These are phyloP conservation scores for Lathyrus oleraceus DNA, from an alignment of 306 rosid genomes.

Conservation along the genomic window DNA sequence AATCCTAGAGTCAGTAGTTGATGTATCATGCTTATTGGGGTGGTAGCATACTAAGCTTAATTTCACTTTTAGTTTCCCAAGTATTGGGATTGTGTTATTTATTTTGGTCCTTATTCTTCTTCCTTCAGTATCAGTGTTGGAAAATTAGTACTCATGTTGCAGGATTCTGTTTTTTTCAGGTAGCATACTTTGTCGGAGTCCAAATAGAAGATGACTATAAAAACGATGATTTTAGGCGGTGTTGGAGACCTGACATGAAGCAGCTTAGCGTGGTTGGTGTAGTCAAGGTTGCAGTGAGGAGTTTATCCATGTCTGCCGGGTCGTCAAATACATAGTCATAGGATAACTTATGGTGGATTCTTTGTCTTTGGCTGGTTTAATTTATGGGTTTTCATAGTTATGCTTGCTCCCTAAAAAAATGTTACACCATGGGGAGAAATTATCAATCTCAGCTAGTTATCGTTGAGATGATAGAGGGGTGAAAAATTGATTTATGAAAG, in stretches of 20 bases:
- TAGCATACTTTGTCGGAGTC: constrained; percentile 85
- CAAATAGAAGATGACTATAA: constrained; percentile 69
- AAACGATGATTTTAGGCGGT: constrained; percentile 45
- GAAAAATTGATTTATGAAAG: constrained; percentile 29
- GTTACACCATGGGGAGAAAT: constrained; percentile 1
- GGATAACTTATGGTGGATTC: constrained; percentile 11
- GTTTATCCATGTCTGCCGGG: constrained; percentile 70
- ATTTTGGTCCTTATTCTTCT: not conserved
- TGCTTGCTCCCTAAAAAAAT: not conserved
- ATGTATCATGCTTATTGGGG: constrained; percentile 2
- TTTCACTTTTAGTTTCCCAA: not conserved
- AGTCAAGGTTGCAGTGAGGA: constrained; percentile 80
- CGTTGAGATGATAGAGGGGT: constrained; percentile 39
- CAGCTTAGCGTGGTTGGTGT: constrained; percentile 85
- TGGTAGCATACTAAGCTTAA: not conserved
- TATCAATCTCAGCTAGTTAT: constrained; percentile 31
- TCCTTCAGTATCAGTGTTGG: not conserved
- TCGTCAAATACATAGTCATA: constrained; percentile 53
- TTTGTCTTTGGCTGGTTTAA: constrained; percentile 1
- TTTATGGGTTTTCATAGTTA: constrained; percentile 11
- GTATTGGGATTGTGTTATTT: not conserved
- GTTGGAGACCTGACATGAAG: constrained; percentile 69
- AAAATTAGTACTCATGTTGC: not conserved
- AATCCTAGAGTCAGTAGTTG: not conserved
- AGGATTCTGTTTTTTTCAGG: constrained; percentile 48